phyloP scores from a whole-genome alignment of 169 alveolate species.

The Cryptosporidium ryanae region DNA sequence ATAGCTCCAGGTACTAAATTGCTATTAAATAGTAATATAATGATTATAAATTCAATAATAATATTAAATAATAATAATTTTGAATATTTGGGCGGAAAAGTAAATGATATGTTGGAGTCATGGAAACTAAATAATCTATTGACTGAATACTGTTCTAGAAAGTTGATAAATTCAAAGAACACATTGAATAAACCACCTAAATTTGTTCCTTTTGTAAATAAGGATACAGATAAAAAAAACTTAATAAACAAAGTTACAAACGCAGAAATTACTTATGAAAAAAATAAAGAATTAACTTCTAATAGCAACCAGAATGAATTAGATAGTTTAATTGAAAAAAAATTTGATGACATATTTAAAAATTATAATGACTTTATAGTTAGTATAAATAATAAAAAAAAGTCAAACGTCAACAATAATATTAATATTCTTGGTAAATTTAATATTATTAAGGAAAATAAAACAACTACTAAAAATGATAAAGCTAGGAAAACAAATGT shows the following conservation, averaged over 20 bases:
- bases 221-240: slow-evolving; percentile 6
- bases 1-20: slow-evolving; percentile 57
- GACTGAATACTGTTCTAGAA: slow-evolving; percentile 21
- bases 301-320: not conserved
- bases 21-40: slow-evolving; percentile 1
- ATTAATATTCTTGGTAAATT: slow-evolving; percentile 20
- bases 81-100: slow-evolving; percentile 39
- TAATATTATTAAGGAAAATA: not conserved
- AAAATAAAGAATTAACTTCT: slow-evolving; percentile 6
- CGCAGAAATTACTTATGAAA: slow-evolving; percentile 21
- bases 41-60: slow-evolving; percentile 26
- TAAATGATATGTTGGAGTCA: slow-evolving; percentile 40
- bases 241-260: slow-evolving; percentile 30
- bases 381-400: slow-evolving; percentile 1
- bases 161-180: slow-evolving; percentile 22
- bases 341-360: not conserved
- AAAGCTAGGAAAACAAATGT: not conserved
- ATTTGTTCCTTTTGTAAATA: slow-evolving; percentile 40
- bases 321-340: not conserved
- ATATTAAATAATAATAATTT: slow-evolving; percentile 31
- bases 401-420: not conserved
- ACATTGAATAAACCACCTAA: slow-evolving; percentile 43
- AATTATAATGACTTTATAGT: slow-evolving; percentile 24
- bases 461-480: not conserved
- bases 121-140: slow-evolving; percentile 42